Conservation (phyloP, 1,284 basidiomycete species). For the Polyporus tsugae region DNA sequence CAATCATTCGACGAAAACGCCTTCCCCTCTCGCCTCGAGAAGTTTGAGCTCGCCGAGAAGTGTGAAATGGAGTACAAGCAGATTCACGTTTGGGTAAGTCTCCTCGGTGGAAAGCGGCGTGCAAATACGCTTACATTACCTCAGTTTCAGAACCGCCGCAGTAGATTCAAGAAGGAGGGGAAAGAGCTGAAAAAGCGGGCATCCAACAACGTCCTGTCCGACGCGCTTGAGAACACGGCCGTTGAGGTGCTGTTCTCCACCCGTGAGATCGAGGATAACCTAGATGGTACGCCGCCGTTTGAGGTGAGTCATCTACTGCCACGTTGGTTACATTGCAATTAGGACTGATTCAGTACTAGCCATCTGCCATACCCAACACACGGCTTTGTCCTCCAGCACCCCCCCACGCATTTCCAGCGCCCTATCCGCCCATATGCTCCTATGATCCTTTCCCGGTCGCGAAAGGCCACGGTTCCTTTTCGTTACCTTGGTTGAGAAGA, state of each 20-base stretch:
- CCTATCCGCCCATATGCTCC: conserved; percentile 38
- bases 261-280: too few species aligned
- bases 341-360: too few species aligned
- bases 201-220: too few species aligned
- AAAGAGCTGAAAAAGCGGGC: background rate
- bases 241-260: too few species aligned
- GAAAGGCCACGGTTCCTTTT: too few species aligned
- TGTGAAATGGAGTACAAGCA: conserved; percentile 58
- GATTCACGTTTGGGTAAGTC: conserved; percentile 65
- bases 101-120: background rate
- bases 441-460: conserved; percentile 40
- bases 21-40: conserved; percentile 57
- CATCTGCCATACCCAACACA: too few species aligned
- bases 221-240: too few species aligned
- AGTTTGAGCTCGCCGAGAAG: conserved; percentile 50
- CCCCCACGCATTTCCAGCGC: conserved; percentile 47
- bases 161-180: conserved; percentile 42
- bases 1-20: conserved; percentile 58
- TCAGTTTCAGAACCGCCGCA: conserved; percentile 58
- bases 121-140: background rate
- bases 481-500: too few species aligned
- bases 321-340: too few species aligned
- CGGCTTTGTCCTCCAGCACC: conserved; percentile 25
- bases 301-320: too few species aligned
- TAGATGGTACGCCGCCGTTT: too few species aligned